These are phyloP conservation scores for Tremella yokohamensis DNA, from an alignment of 768 basidiomycete genomes.

Conservation along the genomic window DNA sequence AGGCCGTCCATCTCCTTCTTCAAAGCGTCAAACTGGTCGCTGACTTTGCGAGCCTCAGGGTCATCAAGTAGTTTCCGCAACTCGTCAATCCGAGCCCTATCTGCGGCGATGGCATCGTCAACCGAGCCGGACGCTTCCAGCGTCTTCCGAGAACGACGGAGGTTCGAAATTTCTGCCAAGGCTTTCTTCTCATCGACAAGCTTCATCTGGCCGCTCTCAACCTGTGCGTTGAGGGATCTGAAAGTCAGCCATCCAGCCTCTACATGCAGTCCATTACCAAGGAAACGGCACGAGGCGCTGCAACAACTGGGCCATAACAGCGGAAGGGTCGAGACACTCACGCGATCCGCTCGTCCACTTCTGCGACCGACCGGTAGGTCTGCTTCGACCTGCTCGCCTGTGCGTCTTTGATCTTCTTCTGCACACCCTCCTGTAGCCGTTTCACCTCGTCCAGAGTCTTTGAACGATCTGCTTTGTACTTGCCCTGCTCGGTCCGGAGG, in stretches of 20 bases:
- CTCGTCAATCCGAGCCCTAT: constrained; percentile 69
- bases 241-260: constrained; percentile 5
- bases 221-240: constrained; percentile 67
- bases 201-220: constrained; percentile 87
- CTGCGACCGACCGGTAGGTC: constrained; percentile 72
- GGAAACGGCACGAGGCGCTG: no score
- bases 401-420: constrained; percentile 87
- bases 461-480: constrained; percentile 58
- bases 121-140: constrained; percentile 78
- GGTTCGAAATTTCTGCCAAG: constrained; percentile 76
- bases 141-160: constrained; percentile 66
- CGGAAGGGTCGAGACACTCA: constrained; percentile 53
- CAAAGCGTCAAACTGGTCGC: constrained; percentile 75
- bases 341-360: constrained; percentile 84
- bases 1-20: constrained; percentile 79
- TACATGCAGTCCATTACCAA: background rate
- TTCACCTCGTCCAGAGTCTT: constrained; percentile 78
- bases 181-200: constrained; percentile 94
- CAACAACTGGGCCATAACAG: background rate
- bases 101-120: constrained; percentile 75
- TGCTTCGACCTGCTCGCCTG: constrained; percentile 74
- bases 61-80: constrained; percentile 82
- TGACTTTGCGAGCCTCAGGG: constrained; percentile 75
- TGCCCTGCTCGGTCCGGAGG: constrained; percentile 74
- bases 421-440: constrained; percentile 67